Evolutionary conservation across 805 yeast genomes (phyloP), one percentile per base, ranked within the genome.

Genomic region (Candida sphagnicola): DNA sequence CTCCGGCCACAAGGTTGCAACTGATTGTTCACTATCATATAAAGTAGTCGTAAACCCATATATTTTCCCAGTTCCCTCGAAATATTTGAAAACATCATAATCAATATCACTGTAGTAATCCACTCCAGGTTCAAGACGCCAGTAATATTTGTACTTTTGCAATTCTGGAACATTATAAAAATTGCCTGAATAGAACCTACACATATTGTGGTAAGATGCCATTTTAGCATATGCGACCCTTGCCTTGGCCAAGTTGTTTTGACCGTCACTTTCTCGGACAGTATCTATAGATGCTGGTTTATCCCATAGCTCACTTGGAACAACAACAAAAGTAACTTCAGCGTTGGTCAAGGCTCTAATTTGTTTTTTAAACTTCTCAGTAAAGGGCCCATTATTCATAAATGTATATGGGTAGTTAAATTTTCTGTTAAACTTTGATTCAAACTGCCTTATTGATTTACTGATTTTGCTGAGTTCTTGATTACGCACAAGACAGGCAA

Each of bases 351-450:
- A 53, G 8, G 55, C 51, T 28, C 43, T 37, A 30, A 85, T 65
- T 15, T 54, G 53, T 4, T 57, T 46, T 52, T 69, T 82, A 65
- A 87, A 87, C 18, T 56, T 56, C 0, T 76, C 74, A 1, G 76
- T 61, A 54, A 87, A 87, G 3, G 79, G 79, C 39, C 62, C 67
- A 51, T 88, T 95, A 53, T 86, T 87, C 28, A 87, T 54, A 43
- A 87, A 83, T 1, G 86, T 85, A 64, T 87, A 87, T 0, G 95
- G 95, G 54, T 87, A 87, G 35, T 74, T 72, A 57, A 80, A 87
- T 50, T 84, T 83, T 17, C 59, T 44, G 54, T 87, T 87, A 65
- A 86, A 87, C 2, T 63, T 70, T 18, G 55, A 54, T 53, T 87
- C 95, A 26, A 88, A 73, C 45, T 73, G 76, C 39, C 54, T 55